phyloP scores from a whole-genome alignment of 1,139 yeast species.

The Candida sanyaensis region DNA sequence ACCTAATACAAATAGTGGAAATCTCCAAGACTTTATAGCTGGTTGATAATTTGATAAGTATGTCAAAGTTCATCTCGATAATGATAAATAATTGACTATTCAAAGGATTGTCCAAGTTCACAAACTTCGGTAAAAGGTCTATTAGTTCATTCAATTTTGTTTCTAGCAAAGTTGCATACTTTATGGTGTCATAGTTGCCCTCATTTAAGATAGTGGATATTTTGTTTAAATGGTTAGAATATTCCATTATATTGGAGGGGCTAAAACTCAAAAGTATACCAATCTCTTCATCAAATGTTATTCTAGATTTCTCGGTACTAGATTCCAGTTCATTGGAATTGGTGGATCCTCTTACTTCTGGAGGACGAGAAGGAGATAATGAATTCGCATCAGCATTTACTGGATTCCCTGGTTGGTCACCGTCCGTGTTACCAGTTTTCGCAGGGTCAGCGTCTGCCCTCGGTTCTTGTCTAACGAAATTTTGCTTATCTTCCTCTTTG shows the following conservation, averaged over 20 bases:
- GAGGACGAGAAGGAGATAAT: not conserved
- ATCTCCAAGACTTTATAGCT: constrained; percentile 31
- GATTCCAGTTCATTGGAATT: not conserved
- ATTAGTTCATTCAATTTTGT: constrained; percentile 28
- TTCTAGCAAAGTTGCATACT: constrained; percentile 21
- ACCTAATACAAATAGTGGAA: constrained; percentile 38
- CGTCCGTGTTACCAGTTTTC: not conserved
- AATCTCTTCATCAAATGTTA: constrained; percentile 29
- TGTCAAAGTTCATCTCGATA: constrained; percentile 42
- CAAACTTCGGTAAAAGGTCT: constrained; percentile 26
- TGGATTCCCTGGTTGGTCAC: not conserved
- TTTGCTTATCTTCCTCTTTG: not conserved
- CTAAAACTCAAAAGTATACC: constrained; percentile 27
- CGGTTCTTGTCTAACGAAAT: not conserved
- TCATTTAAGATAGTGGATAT: constrained; percentile 30
- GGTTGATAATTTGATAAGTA: constrained; percentile 37
- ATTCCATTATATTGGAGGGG: constrained; percentile 38
- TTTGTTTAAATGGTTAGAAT: constrained; percentile 40
- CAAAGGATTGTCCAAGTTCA: constrained; percentile 29
- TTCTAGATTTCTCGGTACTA: constrained; percentile 2
- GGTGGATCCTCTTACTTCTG: not conserved
- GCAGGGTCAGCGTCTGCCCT: not conserved
- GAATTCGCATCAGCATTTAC: not conserved
- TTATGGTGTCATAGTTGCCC: constrained; percentile 16
- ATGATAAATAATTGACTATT: constrained; percentile 35